Evolutionary conservation across 1,284 basidiomycete genomes (phyloP), one percentile per base, ranked within the genome.

Genomic region (Thelephora terrestris): DNA sequence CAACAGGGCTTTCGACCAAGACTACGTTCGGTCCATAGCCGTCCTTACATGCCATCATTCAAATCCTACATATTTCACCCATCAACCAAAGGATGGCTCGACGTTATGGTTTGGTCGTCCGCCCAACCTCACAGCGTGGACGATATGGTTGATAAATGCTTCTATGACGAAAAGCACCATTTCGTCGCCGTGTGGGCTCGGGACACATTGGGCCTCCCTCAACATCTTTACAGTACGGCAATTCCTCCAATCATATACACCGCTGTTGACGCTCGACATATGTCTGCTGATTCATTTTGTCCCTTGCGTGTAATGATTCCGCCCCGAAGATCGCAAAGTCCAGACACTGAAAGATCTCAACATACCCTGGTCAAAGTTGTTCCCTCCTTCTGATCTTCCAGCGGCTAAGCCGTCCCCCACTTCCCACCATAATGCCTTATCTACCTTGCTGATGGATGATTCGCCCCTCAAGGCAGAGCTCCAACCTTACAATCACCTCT

Each of bases 81-180:
- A 0, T 55, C 67, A 24, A 84, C 79, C 20, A 65, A 62, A 34
- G 55, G 57, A 17, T 85, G 82, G 78, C 72, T 90, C 24, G 84
- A 91, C 52, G 79, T 83, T 5, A 86, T 92, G 78, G 77, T 93
- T 1, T 93, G 91, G 90, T 88, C 84, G 53, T 87, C 83, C 1
- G 90, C 90, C 1, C 83, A 89, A 60, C 83, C 85, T 0, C 76
- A 81, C 49, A 91, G 81, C 56, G 91, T 93, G 3, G 64, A 70
- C 0, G 77, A 79, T 54, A 87, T 88, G 85, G 80, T 85, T 0
- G 60, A 71, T 25, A 70, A 67, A 46, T 73, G 71, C 50, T 87
- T 84, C 60, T 73, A 67, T 3, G 55, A 64, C 4, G 55, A 67
- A 24, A 70, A 67, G 48, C 57, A 59, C 10, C 62, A 67, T 37